phyloP scores from a whole-genome alignment of 2,329 filamentous ascomycete genomes.

The Neonectria hederae region DNA sequence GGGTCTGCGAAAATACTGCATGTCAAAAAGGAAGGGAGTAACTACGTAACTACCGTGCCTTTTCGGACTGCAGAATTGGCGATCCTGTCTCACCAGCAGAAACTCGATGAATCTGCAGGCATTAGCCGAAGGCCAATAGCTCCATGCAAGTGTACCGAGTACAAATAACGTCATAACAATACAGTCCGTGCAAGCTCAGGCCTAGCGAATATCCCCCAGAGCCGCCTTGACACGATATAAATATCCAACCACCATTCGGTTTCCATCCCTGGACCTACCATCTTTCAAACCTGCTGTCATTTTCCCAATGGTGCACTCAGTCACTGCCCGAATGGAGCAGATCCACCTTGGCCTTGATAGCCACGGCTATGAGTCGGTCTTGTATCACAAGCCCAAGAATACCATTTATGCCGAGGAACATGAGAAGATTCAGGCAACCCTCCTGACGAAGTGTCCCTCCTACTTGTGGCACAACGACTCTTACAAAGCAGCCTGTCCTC shows the following conservation, averaged over 20 bases:
- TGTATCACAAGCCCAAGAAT: not conserved
- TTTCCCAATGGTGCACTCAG: slow-evolving; percentile 14
- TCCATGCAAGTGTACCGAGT: not conserved
- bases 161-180: not conserved
- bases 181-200: not conserved
- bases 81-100: not conserved
- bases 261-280: not conserved
- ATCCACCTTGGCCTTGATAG: slow-evolving; percentile 26
- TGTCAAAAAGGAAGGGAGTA: not conserved
- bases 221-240: not conserved
- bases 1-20: not conserved
- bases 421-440: slow-evolving; percentile 21
- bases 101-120: not conserved
- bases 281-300: not conserved
- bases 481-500: slow-evolving; percentile 42
- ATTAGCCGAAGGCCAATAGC: not conserved
- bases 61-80: not conserved
- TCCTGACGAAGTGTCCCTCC: slow-evolving; percentile 38
- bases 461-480: slow-evolving; percentile 44
- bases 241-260: not conserved
- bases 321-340: slow-evolving; percentile 28
- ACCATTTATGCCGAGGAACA: slow-evolving; percentile 31
- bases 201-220: not conserved
- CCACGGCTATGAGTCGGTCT: slow-evolving; percentile 19
- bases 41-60: too few species aligned